These are phyloP conservation scores for Aspergillus biplanus DNA, from an alignment of 495 filamentous ascomycete species.

Conservation along the genomic window DNA sequence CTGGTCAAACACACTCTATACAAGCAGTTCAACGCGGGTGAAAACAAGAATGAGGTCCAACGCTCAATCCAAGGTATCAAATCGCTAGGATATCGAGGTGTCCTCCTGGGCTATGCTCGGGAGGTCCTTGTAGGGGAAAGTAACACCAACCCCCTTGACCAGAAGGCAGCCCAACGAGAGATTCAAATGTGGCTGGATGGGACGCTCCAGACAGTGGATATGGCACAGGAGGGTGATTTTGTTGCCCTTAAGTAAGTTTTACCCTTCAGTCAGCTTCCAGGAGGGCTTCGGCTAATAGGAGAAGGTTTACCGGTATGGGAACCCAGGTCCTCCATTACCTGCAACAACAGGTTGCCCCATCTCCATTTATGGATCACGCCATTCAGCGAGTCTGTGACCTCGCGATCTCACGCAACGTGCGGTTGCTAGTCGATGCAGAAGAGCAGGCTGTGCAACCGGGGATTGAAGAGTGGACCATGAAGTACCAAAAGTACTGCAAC, in stretches of 20 bases:
- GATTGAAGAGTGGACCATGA: conserved; percentile 83
- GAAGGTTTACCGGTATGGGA: conserved; percentile 84
- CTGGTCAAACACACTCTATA: conserved; percentile 54
- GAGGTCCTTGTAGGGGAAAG: conserved; percentile 48
- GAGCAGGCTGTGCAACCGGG: conserved; percentile 79
- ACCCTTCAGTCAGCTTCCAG: background rate
- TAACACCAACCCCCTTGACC: conserved; percentile 36
- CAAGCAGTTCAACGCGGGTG: conserved; percentile 56
- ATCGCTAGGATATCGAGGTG: conserved; percentile 47
- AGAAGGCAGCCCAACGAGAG: conserved; percentile 54
- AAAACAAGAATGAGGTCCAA: conserved; percentile 51
- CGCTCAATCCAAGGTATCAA: conserved; percentile 48
- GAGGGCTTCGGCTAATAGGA: conserved; percentile 13
- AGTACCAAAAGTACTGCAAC: conserved; percentile 82
- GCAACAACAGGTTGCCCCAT: conserved; percentile 59
- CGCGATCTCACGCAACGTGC: conserved; percentile 69
- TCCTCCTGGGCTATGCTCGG: conserved; percentile 53
- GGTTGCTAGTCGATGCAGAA: conserved; percentile 88
- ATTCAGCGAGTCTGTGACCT: conserved; percentile 78
- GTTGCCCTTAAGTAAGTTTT: conserved; percentile 76
- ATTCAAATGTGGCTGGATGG: conserved; percentile 75
- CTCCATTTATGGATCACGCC: conserved; percentile 64
- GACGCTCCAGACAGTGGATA: conserved; percentile 73
- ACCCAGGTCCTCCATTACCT: conserved; percentile 69
- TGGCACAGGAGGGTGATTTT: conserved; percentile 77